Base-by-base conservation (phyloP, 306 rosid species). In the Cyamopsis tetragonoloba region DNA sequence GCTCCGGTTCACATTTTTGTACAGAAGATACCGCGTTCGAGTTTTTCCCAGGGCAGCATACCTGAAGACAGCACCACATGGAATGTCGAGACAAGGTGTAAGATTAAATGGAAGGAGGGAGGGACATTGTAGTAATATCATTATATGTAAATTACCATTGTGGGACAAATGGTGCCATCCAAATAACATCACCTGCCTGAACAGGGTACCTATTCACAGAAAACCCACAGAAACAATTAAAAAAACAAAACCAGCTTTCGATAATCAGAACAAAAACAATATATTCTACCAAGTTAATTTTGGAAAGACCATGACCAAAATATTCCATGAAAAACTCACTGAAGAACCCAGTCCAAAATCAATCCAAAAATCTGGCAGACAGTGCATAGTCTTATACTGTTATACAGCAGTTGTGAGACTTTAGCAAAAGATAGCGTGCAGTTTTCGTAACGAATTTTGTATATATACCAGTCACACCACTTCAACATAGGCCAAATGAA, bases 81-180 rank as follows among this genome's bases (percentile, higher is more conserved):
- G n/a, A n/a, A n/a, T 24, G 41, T 55, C 12, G 35, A 50, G 43
- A 37, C 27, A 66, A 17, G 39, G 37, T 70, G 51, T 24, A 34
- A 56, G 73, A 62, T 24, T 18, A 66, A 24, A 68, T 60, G 39
- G 55, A 60, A 26, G 41, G 14, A n/a, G 49, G 14, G 28, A 11
- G 9, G 13, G 19, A 23, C 3, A 15, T 1, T 13, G 49, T 20
- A 20, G 63, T 8, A 0, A 8, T 30, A 8, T n/a, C n/a, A n/a
- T n/a, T 47, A 31, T 30, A 11, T 43, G 51, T 15, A 24, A 70
- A 62, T 54, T 61, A 93, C 97, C 99, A 93, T 69, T 93, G 99
- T 59, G 97, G 97, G 56, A 90, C 86, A 54, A 90, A 93, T 53
- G 99, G 99, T 12, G 99, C 97, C 99, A 90, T 93, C 99, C 97